A percentile compares a stretch with the other conserved stretches of the same genome.
Evolutionary conservation across 2,329 filamentous ascomycete species (phyloP).

Genomic region (Trichoderma sp.): DNA sequence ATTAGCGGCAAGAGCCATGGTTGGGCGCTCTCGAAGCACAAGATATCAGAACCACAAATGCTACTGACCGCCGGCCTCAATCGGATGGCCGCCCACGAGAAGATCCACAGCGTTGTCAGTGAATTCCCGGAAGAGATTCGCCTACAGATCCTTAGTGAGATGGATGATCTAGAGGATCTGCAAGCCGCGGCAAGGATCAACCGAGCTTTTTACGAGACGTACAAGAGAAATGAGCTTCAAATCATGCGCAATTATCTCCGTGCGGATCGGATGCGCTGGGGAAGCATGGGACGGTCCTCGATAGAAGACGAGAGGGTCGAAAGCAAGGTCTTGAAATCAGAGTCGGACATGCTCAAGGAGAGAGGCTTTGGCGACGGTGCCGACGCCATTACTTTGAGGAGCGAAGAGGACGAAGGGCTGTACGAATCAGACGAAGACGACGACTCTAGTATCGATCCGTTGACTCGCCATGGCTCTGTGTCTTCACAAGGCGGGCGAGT

Average conservation of each 20-base stretch:
- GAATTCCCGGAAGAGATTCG: slow-evolving; percentile 39
- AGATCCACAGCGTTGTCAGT: slow-evolving; percentile 32
- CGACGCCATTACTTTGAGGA: slow-evolving; percentile 32
- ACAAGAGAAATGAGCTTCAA: slow-evolving; percentile 43
- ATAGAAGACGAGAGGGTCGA: slow-evolving; percentile 30
- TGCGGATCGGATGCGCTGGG: slow-evolving; percentile 27
- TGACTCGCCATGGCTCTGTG: background rate
- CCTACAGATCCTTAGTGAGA: slow-evolving; percentile 39
- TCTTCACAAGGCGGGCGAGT: background rate
- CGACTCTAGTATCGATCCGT: slow-evolving; percentile 19
- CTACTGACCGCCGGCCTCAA: slow-evolving; percentile 29
- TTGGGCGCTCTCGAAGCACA: slow-evolving; percentile 47
- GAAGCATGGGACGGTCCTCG: slow-evolving; percentile 23
- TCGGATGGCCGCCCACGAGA: slow-evolving; percentile 35
- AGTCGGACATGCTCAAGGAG: slow-evolving; percentile 32
- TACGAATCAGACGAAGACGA: slow-evolving; percentile 26
- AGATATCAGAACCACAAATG: slow-evolving; percentile 36
- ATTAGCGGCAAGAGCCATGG: slow-evolving; percentile 48
- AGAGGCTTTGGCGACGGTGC: slow-evolving; percentile 26
- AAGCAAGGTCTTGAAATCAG: slow-evolving; percentile 34
- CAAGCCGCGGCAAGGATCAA: slow-evolving; percentile 42
- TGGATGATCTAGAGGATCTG: slow-evolving; percentile 43
- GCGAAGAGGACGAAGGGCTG: slow-evolving; percentile 29
- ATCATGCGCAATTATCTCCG: slow-evolving; percentile 39
- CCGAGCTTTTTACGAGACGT: slow-evolving; percentile 43